Evolutionary conservation across 108 stramenopile species (phyloP).

Genomic region (Nannochloropsis salina): DNA sequence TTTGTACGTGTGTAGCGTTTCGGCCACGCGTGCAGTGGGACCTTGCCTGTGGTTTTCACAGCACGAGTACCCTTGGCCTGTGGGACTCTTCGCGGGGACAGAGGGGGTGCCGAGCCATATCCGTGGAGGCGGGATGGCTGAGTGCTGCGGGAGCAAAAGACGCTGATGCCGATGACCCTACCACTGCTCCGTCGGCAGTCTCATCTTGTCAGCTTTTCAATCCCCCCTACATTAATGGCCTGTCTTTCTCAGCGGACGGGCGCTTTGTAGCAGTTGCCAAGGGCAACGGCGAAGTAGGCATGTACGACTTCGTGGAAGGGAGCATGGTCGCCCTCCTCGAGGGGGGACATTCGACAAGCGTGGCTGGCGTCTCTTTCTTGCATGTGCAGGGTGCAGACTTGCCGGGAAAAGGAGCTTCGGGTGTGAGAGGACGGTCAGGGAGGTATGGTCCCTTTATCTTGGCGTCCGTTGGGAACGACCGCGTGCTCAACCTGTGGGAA

Average conservation of each 20-base stretch:
- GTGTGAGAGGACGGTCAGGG: neutral
- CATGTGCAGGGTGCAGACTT: neutral
- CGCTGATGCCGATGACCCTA: neutral
- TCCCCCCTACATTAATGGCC: neutral
- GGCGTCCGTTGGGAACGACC: neutral
- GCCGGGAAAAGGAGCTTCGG: neutral
- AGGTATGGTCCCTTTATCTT: neutral
- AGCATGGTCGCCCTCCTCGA: neutral
- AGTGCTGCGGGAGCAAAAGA: neutral
- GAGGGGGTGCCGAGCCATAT: neutral
- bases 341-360: neutral
- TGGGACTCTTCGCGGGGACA: neutral
- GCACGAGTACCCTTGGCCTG: neutral
- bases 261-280: neutral
- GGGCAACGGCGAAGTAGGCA: neutral
- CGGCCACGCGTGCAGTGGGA: slow-evolving; percentile 1
- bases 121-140: neutral
- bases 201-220: neutral
- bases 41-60: neutral
- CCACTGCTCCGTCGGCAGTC: neutral
- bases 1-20: neutral
- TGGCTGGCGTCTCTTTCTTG: neutral
- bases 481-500: neutral
- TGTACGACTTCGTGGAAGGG: neutral
- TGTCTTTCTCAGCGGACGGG: neutral